A percentile compares a stretch with the other conserved stretches of the same genome.
phyloP scores from a whole-genome alignment of 345 rosid species.

The Psidium friedrichsthalianum region DNA sequence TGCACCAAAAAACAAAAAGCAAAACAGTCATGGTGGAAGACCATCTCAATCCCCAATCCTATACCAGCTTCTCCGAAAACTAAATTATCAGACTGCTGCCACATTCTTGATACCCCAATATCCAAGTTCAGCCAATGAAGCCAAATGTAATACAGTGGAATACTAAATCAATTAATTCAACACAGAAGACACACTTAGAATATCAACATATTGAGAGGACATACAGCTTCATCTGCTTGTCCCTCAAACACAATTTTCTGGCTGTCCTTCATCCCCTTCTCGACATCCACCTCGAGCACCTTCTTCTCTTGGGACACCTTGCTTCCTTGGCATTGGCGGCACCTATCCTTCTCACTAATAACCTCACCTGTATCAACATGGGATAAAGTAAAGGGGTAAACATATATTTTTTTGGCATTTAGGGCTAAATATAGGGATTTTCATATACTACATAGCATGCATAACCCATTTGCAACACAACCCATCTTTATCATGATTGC shows the following conservation, averaged over 20 bases:
- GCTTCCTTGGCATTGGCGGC: slow-evolving; percentile 36
- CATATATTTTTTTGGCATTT: not conserved
- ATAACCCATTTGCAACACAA: not conserved
- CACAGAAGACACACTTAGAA: not conserved
- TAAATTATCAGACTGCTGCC: not conserved
- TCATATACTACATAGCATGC: not conserved
- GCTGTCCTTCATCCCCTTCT: slow-evolving; percentile 50
- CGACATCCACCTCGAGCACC: slow-evolving; percentile 43
- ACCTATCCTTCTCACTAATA: slow-evolving; percentile 43
- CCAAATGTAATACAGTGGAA: not conserved
- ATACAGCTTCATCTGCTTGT: slow-evolving; percentile 60
- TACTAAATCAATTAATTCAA: not conserved
- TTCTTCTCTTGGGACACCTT: slow-evolving; percentile 45
- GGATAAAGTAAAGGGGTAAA: not conserved
- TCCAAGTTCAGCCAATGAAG: not conserved
- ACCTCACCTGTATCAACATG: slow-evolving; percentile 30
- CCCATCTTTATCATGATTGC: not conserved
- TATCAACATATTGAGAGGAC: not conserved
- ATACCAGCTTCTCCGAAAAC: not conserved
- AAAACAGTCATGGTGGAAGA: not conserved
- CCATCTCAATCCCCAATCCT: not conserved
- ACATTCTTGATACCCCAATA: not conserved
- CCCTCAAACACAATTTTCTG: slow-evolving; percentile 41
- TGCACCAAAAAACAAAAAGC: not conserved
- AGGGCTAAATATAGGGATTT: not conserved